Evolutionary conservation across 441 rosid genomes (phyloP), one percentile per base, ranked within the genome.

Genomic region (Aleurites moluccanus): DNA sequence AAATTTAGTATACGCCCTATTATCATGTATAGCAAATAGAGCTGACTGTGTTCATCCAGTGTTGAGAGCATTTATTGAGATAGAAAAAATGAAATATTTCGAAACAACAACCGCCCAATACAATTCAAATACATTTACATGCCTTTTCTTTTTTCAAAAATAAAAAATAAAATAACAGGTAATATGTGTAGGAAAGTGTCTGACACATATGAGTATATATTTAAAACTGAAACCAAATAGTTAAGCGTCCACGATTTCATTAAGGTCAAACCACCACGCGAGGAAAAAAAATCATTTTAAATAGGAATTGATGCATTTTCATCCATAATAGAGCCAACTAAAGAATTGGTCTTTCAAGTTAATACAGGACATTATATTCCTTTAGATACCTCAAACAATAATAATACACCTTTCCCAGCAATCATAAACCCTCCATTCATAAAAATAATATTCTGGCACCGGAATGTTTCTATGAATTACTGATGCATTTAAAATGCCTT

Each of bases 361-460:
- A n/a, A 16, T 15, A 42, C 49, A 28, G 16, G 21, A 49, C 21
- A 65, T n/a, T 38, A 30, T 14, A 40, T 59, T 15, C 52, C 55
- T 27, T n/a, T 15, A 13, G 44, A 75, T 14, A 33, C 47, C 6
- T 38, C 49, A 56, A 25, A 55, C 44, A 70, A 18, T 44, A 59
- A 57, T 33, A 66, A 35, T 42, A 47, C 56, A 68, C 33, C 70
- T 67, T 64, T 66, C 15, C 66, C 63, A 21, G 27, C 55, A 72
- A 71, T 47, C 33, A 21, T 28, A 69, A 27, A 27, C 56, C 25
- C 77, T 45, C 4, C 40, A 14, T 44, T 73, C 23, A 42, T 47
- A n/a, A n/a, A 33, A 40, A 20, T 30, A 61, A 50, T 25, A 27
- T 49, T 62, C n/a, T 9, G 59, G 59, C 13, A 14, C 49, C 10